Evolutionary conservation across 2,329 filamentous ascomycete genomes (phyloP).

Genomic region (Xylariales sp.): DNA sequence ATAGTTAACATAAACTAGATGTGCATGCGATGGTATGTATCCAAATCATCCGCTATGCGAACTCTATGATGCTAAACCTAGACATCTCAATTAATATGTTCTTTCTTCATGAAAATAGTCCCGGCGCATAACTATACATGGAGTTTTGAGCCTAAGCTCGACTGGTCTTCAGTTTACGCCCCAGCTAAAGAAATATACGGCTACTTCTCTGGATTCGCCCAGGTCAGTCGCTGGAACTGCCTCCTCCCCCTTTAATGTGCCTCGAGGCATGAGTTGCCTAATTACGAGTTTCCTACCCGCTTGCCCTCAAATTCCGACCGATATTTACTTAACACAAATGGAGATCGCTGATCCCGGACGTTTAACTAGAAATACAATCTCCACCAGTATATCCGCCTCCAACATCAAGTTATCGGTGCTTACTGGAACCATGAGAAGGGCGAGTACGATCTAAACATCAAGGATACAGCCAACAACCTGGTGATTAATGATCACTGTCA

Average conservation of each 20-base stretch:
- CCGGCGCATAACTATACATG: conserved; percentile 64
- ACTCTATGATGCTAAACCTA: no score
- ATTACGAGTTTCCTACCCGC: no score
- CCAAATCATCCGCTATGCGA: no score
- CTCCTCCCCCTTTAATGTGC: no score
- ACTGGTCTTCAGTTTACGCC: conserved; percentile 57
- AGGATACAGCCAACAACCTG: conserved; percentile 26
- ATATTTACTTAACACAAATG: no score
- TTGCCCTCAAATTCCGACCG: no score
- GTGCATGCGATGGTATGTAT: conserved; percentile 56
- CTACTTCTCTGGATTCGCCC: conserved; percentile 33
- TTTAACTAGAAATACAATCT: conserved; percentile 24
- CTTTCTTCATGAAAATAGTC: conserved; percentile 38
- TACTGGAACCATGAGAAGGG: conserved; percentile 42
- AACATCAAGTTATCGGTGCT: conserved; percentile 28
- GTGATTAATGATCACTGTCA: conserved; percentile 37
- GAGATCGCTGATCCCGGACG: no score
- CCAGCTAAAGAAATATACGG: conserved; percentile 45
- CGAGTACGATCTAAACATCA: conserved; percentile 37
- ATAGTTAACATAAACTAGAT: conserved; percentile 42
- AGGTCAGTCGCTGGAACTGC: neutral
- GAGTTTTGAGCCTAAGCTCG: conserved; percentile 59
- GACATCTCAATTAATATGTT: no score
- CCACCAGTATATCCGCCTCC: conserved; percentile 29
- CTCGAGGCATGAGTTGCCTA: no score